phyloP scores from a whole-genome alignment of 257 asterid species.

The Parsonsia alboflavescens region DNA sequence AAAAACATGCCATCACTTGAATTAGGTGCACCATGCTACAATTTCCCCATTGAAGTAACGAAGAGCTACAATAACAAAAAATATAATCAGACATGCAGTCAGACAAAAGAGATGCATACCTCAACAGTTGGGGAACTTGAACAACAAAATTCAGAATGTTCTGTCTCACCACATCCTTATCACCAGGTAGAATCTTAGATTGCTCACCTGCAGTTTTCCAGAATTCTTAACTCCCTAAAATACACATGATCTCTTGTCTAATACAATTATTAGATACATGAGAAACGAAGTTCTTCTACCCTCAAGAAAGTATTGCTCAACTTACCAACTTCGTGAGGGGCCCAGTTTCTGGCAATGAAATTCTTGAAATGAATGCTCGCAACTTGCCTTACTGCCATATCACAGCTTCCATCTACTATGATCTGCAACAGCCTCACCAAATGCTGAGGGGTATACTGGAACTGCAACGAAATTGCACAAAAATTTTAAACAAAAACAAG shows the following conservation, averaged over 20 bases:
- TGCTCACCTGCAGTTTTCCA: constrained; percentile 56
- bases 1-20: neutral
- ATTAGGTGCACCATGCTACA: neutral
- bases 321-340: constrained; percentile 72
- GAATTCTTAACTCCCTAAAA: constrained; percentile 11
- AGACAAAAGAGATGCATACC: constrained; percentile 34
- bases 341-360: constrained; percentile 82
- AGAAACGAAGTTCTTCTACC: neutral
- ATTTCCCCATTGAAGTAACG: neutral
- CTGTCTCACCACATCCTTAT: constrained; percentile 92
- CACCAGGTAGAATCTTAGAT: constrained; percentile 66
- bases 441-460: constrained; percentile 84
- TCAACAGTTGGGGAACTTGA: constrained; percentile 81
- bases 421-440: constrained; percentile 96
- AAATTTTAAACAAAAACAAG: neutral
- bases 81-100: neutral
- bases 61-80: too few relatives aligned
- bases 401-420: constrained; percentile 70
- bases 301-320: neutral
- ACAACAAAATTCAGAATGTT: constrained; percentile 65
- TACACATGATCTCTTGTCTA: neutral
- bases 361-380: constrained; percentile 96
- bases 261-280: neutral
- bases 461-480: constrained; percentile 39
- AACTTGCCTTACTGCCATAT: constrained; percentile 86